A percentile compares a stretch with the other conserved stretches of the same genome.
Conservation (phyloP, 2,329 filamentous ascomycete species). For the Tricladium varicosporioides region DNA sequence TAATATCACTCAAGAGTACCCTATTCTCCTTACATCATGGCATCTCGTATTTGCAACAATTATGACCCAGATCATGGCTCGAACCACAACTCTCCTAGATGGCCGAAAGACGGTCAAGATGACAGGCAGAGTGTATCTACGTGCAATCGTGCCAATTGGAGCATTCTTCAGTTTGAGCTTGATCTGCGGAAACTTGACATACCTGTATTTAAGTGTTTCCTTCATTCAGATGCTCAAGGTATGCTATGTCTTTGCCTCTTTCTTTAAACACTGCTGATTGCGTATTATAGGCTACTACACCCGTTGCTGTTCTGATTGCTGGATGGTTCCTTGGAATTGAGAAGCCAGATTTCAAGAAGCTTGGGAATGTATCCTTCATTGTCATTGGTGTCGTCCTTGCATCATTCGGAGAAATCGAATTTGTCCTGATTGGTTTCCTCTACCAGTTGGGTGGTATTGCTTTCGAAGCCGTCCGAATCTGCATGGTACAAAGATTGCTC, state of each 20-base stretch:
- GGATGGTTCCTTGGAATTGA: conserved; percentile 81
- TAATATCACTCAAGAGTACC: conserved; percentile 53
- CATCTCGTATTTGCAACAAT: conserved; percentile 90
- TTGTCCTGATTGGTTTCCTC: conserved; percentile 75
- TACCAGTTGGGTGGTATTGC: conserved; percentile 76
- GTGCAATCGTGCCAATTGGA: conserved; percentile 91
- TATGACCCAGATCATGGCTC: conserved; percentile 91
- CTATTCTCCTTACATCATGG: conserved; percentile 90
- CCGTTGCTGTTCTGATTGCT: conserved; percentile 85
- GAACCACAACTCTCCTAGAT: conserved; percentile 86
- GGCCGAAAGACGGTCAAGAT: conserved; percentile 96
- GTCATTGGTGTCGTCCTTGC: conserved; percentile 93
- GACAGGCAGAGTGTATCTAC: conserved; percentile 89
- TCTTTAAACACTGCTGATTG: conserved; percentile 9
- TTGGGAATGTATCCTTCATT: conserved; percentile 92
- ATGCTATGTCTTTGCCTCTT: background rate
- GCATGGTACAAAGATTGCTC: conserved; percentile 80
- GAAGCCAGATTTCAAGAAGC: conserved; percentile 78
- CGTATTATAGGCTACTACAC: conserved; percentile 73
- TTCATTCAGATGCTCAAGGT: conserved; percentile 99
- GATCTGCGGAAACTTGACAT: conserved; percentile 95
- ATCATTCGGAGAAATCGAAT: conserved; percentile 93
- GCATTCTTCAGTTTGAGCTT: conserved; percentile 94
- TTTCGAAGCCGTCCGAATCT: conserved; percentile 80
- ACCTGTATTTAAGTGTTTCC: conserved; percentile 90